phyloP scores from a whole-genome alignment of 306 rosid species.

The Sindora glabra region DNA sequence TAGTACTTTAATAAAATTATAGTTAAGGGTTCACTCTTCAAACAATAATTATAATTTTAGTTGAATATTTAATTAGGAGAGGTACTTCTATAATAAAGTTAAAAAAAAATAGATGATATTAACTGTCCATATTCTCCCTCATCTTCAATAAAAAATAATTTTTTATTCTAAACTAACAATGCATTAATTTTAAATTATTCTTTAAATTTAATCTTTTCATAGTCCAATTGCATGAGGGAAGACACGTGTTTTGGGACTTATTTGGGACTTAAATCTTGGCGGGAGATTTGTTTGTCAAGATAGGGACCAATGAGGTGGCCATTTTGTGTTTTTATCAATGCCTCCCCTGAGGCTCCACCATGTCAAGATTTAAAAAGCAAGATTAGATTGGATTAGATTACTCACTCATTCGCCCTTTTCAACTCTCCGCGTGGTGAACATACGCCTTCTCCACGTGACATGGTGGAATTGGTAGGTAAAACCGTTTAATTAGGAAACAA shows the following conservation, averaged over 20 bases:
- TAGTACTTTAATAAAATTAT: no score
- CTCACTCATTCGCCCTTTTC: background rate
- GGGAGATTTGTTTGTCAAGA: conserved; percentile 64
- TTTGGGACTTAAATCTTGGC: conserved; percentile 35
- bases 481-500: conserved; percentile 31
- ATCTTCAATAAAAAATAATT: background rate
- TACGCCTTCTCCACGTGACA: conserved; percentile 36
- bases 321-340: conserved; percentile 19
- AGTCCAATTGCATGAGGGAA: background rate
- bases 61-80: no score
- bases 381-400: conserved; percentile 32
- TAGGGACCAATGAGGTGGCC: conserved; percentile 29
- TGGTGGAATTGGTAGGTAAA: conserved; percentile 40
- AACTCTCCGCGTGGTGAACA: conserved; percentile 29
- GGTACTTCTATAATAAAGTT: no score
- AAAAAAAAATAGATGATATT: no score
- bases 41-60: no score
- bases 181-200: no score
- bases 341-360: conserved; percentile 44
- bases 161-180: no score
- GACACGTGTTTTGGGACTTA: no score
- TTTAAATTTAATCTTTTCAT: background rate
- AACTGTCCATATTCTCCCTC: no score
- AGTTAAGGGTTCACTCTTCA: no score
- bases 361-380: conserved; percentile 33